phyloP scores from a whole-genome alignment of 345 rosid species.

The Populus ilicifolia region DNA sequence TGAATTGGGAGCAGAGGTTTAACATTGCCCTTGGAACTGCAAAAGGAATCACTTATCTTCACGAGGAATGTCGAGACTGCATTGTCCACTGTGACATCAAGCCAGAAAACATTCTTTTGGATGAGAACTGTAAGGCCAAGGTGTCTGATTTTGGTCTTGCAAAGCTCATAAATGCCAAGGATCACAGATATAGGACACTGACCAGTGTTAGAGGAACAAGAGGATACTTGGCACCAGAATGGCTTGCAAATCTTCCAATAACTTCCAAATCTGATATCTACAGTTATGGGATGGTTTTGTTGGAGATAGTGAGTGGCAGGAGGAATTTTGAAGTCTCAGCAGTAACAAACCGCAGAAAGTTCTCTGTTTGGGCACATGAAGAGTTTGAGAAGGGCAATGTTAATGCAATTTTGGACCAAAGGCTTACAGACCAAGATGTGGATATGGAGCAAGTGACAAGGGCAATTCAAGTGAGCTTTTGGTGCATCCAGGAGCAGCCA shows the following conservation, averaged over 20 bases:
- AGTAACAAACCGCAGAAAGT: slow-evolving; percentile 41
- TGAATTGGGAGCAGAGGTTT: slow-evolving; percentile 23
- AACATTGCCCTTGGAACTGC: slow-evolving; percentile 28
- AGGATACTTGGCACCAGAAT: slow-evolving; percentile 32
- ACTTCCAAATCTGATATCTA: slow-evolving; percentile 31
- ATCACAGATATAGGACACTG: slow-evolving; percentile 22
- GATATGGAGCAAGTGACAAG: slow-evolving; percentile 20
- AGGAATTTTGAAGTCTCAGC: slow-evolving; percentile 24
- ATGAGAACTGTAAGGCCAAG: slow-evolving; percentile 23
- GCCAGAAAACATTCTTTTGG: slow-evolving; percentile 32
- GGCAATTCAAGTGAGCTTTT: slow-evolving; percentile 20
- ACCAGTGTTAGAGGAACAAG: slow-evolving; percentile 32
- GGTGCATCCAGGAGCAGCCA: slow-evolving; percentile 34
- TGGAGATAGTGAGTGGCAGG: slow-evolving; percentile 28
- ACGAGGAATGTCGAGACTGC: slow-evolving; percentile 36
- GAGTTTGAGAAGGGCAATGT: slow-evolving; percentile 40
- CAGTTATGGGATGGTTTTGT: slow-evolving; percentile 29
- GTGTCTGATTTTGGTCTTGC: slow-evolving; percentile 35
- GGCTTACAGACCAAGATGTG: slow-evolving; percentile 6
- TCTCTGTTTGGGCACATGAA: slow-evolving; percentile 56
- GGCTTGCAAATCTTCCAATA: slow-evolving; percentile 32
- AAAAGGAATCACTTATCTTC: slow-evolving; percentile 33
- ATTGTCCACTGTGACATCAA: slow-evolving; percentile 33
- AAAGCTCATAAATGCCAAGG: slow-evolving; percentile 26
- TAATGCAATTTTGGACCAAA: slow-evolving; percentile 11